These are phyloP conservation scores for Olyra latifolia DNA, from an alignment of 176 grass and related monocot genomes.

Conservation along the genomic window DNA sequence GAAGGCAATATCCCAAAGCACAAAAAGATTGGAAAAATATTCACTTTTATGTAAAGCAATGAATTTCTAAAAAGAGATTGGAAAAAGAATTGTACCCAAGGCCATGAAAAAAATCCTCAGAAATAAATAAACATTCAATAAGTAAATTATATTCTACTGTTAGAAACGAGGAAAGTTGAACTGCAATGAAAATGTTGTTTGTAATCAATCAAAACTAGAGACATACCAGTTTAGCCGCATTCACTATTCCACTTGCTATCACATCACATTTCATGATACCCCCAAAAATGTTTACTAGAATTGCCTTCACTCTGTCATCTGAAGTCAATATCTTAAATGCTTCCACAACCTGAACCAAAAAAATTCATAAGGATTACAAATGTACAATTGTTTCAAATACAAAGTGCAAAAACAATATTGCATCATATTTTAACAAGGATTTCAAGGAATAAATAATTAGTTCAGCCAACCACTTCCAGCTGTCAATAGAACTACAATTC, in stretches of 20 bases:
- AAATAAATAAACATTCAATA: not conserved
- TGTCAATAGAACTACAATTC: constrained; percentile 6
- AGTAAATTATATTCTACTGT: not conserved
- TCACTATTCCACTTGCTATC: constrained; percentile 97
- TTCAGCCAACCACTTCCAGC: not conserved
- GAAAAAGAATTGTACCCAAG: not conserved
- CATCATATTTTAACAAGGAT: not conserved
- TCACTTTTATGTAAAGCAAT: not conserved
- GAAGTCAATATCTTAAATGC: constrained; percentile 99
- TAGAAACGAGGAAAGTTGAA: not conserved
- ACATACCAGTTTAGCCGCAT: constrained; percentile 89
- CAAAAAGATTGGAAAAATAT: constrained; percentile 17
- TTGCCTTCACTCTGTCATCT: constrained; percentile 98
- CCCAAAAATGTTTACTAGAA: constrained; percentile 99
- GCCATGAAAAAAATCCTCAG: not conserved
- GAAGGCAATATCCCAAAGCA: not conserved
- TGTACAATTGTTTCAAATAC: not conserved
- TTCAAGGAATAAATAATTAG: constrained; percentile 10
- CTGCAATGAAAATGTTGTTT: not conserved
- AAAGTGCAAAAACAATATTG: constrained; percentile 1
- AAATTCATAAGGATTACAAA: constrained; percentile 28
- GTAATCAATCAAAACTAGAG: constrained; percentile 13
- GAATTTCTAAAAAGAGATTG: not conserved
- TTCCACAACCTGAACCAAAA: constrained; percentile 78
- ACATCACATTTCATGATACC: constrained; percentile 99